Evolutionary conservation across 1,284 basidiomycete genomes (phyloP).

Genomic region (Papiliotrema terrestris): DNA sequence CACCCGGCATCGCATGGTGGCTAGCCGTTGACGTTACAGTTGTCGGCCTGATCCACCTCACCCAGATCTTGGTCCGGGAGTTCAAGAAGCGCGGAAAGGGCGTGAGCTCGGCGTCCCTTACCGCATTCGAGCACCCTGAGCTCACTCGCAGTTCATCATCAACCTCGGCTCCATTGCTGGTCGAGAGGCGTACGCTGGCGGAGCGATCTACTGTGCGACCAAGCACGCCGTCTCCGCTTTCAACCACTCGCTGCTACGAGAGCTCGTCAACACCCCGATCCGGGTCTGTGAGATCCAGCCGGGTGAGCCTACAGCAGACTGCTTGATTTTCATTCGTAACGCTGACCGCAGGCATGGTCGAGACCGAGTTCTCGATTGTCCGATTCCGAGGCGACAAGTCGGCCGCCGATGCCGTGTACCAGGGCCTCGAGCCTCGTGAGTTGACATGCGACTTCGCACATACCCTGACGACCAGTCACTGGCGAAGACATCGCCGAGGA

Average conservation of each 20-base stretch:
- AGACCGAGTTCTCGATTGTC: slow-evolving; percentile 69
- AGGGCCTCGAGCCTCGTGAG: slow-evolving; percentile 60
- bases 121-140: background rate
- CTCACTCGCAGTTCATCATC: slow-evolving; percentile 66
- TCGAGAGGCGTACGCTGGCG: slow-evolving; percentile 84
- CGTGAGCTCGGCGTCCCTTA: slow-evolving; percentile 14
- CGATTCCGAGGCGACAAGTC: slow-evolving; percentile 78
- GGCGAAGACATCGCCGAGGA: slow-evolving; percentile 90
- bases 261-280: slow-evolving; percentile 84
- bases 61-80: slow-evolving; percentile 55
- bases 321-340: background rate
- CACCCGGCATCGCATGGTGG: too few species aligned
- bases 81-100: slow-evolving; percentile 86
- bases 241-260: slow-evolving; percentile 73
- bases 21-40: slow-evolving; percentile 17
- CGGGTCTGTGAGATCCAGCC: slow-evolving; percentile 89
- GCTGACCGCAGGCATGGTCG: slow-evolving; percentile 37
- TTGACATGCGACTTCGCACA: background rate
- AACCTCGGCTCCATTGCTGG: slow-evolving; percentile 94
- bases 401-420: slow-evolving; percentile 83
- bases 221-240: slow-evolving; percentile 78
- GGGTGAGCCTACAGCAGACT: slow-evolving; percentile 51
- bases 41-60: slow-evolving; percentile 42
- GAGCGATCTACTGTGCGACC: slow-evolving; percentile 56
- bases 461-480: slow-evolving; percentile 53